Evolutionary conservation across 805 yeast genomes (phyloP).

Genomic region (Candida hungchunana): DNA sequence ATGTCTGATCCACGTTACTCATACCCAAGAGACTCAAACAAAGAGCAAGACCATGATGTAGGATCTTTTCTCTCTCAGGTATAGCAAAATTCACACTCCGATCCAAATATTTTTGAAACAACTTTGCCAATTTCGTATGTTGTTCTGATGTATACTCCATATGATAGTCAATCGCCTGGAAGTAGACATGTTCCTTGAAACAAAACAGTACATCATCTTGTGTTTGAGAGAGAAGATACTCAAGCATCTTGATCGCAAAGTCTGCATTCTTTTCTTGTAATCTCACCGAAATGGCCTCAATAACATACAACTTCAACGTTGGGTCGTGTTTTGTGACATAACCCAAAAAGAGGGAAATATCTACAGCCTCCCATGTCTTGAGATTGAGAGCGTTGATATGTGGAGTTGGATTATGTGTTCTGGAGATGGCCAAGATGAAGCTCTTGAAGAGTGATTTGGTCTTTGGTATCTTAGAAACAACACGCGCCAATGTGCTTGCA

Average conservation of each 20-base stretch:
- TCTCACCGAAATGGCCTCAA: neutral
- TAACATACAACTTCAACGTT: neutral
- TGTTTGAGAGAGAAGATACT: neutral
- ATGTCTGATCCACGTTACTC: neutral
- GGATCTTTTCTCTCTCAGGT: conserved; percentile 1
- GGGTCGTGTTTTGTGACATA: conserved; percentile 1
- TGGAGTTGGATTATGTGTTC: conserved; percentile 1
- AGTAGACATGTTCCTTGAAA: conserved; percentile 13
- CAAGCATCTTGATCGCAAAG: conserved; percentile 7
- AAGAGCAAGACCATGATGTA: conserved; percentile 7
- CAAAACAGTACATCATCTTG: conserved; percentile 1
- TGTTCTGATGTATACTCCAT: conserved; percentile 1
- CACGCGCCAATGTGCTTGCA: conserved; percentile 11
- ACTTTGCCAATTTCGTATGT: conserved; percentile 1
- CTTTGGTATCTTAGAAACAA: conserved; percentile 12
- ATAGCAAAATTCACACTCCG: neutral
- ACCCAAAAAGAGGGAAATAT: conserved; percentile 1
- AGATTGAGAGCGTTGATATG: conserved; percentile 1
- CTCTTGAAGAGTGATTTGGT: conserved; percentile 8
- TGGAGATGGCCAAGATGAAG: conserved; percentile 10
- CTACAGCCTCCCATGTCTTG: conserved; percentile 1
- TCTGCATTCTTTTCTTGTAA: conserved; percentile 5
- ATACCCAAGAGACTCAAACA: conserved; percentile 1
- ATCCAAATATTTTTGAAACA: conserved; percentile 5
- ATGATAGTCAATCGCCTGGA: conserved; percentile 14